Percentiles rank a stretch among this genome's conserved stretches.
Conservation (phyloP, 73 alveolate genomes). For the Blepharisma japonicum region DNA sequence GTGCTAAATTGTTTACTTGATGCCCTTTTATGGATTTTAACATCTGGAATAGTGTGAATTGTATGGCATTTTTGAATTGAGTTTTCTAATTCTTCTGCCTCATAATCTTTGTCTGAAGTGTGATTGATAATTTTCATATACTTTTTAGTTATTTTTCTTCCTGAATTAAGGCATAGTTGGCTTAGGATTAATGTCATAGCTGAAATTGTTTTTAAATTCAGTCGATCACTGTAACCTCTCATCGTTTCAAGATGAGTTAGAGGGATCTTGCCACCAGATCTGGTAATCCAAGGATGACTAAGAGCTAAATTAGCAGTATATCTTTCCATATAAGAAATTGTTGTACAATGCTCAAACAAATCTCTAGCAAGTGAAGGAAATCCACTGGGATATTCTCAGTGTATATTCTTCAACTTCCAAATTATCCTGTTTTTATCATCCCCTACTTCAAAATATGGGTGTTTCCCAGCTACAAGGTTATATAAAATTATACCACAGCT, state of each 20-base stretch:
- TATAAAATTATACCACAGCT: constrained; percentile 76
- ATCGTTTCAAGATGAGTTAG: neutral
- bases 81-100: no score
- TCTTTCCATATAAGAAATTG: constrained; percentile 74
- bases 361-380: constrained; percentile 67
- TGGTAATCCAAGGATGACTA: constrained; percentile 89
- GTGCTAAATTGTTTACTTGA: no score
- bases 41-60: no score
- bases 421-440: constrained; percentile 51
- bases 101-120: no score
- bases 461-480: constrained; percentile 67
- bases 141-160: no score
- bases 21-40: no score
- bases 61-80: no score
- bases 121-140: no score
- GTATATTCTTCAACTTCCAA: constrained; percentile 43
- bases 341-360: constrained; percentile 65
- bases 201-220: neutral
- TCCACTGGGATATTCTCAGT: constrained; percentile 27
- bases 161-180: no score
- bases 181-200: no score
- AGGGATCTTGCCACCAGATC: constrained; percentile 30
- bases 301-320: constrained; percentile 72
- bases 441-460: constrained; percentile 63
- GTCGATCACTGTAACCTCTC: neutral